Base-by-base conservation (phyloP, 305 asterid genomes). In the Andrographis paniculata region DNA sequence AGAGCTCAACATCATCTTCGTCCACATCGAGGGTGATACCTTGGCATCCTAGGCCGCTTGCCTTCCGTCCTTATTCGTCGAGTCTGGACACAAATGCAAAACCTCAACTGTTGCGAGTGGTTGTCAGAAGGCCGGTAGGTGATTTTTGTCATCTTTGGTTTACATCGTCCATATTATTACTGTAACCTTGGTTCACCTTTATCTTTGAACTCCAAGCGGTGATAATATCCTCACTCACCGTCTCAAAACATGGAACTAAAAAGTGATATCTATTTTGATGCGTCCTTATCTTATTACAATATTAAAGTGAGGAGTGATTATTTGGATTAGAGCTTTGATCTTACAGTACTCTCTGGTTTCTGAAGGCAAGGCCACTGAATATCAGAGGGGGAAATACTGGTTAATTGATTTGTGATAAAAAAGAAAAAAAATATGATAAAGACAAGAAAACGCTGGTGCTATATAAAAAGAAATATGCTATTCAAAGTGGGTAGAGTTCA, bases 81-180 rank as follows among this genome's bases (percentile, higher is more conserved):
- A 41, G 53, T 65, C 16, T 36, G 17, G 70, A 56, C 53, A 51
- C 61, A 48, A 64, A 63, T 67, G 73, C 71, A 56, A 71, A 74
- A 63, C 76, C 82, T 58, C 85, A 65, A 52, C 46, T 53, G 66
- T 69, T 80, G 76, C 70, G 82, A 39, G 94, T 76, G 24, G 75
- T 66, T 30, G 94, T 78, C 60, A 73, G 83, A 70, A 86, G 75
- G 65, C 94, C 96, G 63, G 99, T 91, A 78, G 65, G 95, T 63
- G 64, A 33, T 63, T 48, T 37, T 33, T 33, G 8, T 33, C n/a
- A 33, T 7, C 12, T 6, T 13, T 7, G 0, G 38, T 6, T 9
- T 33, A 33, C 38, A 33, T 6, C 14, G 2, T 7, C 8, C 8
- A 4, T 24, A 3, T 24, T 17, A 52, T 56, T 44, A 1, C 10